Evolutionary conservation across 805 yeast species (phyloP).

Genomic region (Yamadazyma tumulicola): DNA sequence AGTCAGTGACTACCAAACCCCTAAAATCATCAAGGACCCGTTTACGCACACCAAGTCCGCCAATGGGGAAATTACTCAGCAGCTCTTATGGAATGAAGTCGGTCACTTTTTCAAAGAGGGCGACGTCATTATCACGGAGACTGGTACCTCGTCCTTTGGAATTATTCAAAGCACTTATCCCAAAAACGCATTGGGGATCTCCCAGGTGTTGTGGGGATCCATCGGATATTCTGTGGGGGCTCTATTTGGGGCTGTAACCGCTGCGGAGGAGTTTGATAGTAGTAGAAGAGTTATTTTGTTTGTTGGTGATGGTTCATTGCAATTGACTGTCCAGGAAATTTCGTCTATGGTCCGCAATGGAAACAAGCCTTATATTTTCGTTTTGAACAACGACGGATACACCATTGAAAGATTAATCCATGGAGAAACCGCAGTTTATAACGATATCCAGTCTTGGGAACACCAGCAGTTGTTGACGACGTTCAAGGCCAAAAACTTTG

Average conservation of each 20-base stretch:
- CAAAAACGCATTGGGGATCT: slow-evolving; percentile 26
- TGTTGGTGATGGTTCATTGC: slow-evolving; percentile 43
- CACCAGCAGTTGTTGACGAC: slow-evolving; percentile 29
- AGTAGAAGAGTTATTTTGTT: slow-evolving; percentile 33
- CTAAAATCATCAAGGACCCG: slow-evolving; percentile 12
- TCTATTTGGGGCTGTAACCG: slow-evolving; percentile 30
- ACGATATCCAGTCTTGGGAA: slow-evolving; percentile 39
- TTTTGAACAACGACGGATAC: slow-evolving; percentile 39
- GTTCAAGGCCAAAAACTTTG: slow-evolving; percentile 29
- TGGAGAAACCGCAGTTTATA: slow-evolving; percentile 34
- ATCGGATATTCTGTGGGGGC: slow-evolving; percentile 36
- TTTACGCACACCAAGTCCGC: slow-evolving; percentile 10
- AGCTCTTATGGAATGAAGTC: slow-evolving; percentile 29
- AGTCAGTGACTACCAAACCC: slow-evolving; percentile 13
- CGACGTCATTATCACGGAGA: slow-evolving; percentile 31
- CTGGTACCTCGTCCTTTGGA: slow-evolving; percentile 37
- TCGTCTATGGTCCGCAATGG: slow-evolving; percentile 35
- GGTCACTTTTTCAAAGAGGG: slow-evolving; percentile 27
- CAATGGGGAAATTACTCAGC: slow-evolving; percentile 19
- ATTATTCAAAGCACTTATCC: slow-evolving; percentile 30
- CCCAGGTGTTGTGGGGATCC: slow-evolving; percentile 35
- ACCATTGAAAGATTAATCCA: slow-evolving; percentile 40
- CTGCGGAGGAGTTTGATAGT: slow-evolving; percentile 31
- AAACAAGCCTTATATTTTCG: slow-evolving; percentile 34
- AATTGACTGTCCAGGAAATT: slow-evolving; percentile 39